Evolutionary conservation across 208 protist genomes (phyloP).

Genomic region (Leishmania tarentolae): DNA sequence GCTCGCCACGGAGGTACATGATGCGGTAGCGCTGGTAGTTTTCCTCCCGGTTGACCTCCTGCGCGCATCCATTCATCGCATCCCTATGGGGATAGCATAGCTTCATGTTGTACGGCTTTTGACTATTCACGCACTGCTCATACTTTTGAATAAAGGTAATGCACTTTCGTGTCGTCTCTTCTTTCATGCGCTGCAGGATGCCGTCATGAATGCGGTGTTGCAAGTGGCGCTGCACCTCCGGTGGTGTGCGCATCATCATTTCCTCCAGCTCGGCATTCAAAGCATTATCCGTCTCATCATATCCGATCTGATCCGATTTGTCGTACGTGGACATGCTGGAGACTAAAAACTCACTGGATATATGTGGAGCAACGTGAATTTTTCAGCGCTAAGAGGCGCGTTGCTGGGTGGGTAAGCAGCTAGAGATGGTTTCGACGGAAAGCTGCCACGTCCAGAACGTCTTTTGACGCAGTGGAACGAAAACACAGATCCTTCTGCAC

Average conservation of each 20-base stretch:
- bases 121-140: conserved; percentile 71
- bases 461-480: not conserved
- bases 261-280: conserved; percentile 80
- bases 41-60: conserved; percentile 83
- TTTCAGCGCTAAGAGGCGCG: not conserved
- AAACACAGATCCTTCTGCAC: not conserved
- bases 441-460: not conserved
- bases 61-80: conserved; percentile 84
- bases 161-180: conserved; percentile 81
- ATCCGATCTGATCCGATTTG: conserved; percentile 83
- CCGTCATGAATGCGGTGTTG: conserved; percentile 88
- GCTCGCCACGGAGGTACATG: conserved; percentile 83
- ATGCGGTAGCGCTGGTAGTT: conserved; percentile 85
- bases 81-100: conserved; percentile 80
- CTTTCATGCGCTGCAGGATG: conserved; percentile 88
- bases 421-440: not conserved
- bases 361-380: not conserved
- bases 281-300: conserved; percentile 74
- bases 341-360: not conserved
- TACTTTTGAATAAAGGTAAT: conserved; percentile 80
- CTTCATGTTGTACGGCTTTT: conserved; percentile 62
- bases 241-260: conserved; percentile 70
- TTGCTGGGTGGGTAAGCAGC: not conserved
- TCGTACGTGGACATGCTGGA: conserved; percentile 75
- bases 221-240: conserved; percentile 62